Conservation (phyloP, 2,329 filamentous ascomycete species). For the Hirsutella rhossiliensis region DNA sequence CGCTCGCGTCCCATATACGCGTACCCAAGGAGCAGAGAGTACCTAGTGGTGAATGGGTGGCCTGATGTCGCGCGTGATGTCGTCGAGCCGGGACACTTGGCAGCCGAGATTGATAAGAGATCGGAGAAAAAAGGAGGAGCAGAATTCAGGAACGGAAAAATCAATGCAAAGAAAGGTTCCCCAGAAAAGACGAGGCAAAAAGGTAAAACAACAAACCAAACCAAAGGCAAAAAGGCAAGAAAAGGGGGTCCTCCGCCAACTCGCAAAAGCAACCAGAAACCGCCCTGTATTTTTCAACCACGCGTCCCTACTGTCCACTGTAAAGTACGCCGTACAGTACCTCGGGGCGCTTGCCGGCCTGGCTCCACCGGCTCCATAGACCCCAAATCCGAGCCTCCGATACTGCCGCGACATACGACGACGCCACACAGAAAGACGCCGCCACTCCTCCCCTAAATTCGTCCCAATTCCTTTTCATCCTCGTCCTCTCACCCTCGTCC, state of each 20-base stretch:
- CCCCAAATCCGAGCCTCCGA: constrained; percentile 5
- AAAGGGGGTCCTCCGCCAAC: neutral
- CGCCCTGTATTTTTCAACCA: no score
- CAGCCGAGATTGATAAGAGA: constrained; percentile 3
- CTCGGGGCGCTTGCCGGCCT: no score
- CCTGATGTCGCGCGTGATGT: constrained; percentile 4
- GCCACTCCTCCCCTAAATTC: neutral
- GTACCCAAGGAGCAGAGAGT: neutral
- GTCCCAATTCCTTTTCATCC: neutral
- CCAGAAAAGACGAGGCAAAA: neutral
- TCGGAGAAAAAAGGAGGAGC: neutral
- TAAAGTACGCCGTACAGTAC: no score
- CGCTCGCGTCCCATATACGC: neutral
- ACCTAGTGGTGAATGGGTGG: neutral
- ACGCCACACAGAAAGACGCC: neutral
- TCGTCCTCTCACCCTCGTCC: neutral
- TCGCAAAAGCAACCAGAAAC: no score
- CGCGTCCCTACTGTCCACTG: no score
- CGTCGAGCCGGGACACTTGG: neutral
- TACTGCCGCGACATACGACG: constrained; percentile 1
- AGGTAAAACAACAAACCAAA: neutral
- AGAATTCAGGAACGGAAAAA: neutral
- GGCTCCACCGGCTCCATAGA: neutral
- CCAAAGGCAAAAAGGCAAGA: neutral
- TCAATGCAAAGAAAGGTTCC: neutral